phyloP scores from a whole-genome alignment of 176 grass and related monocot genomes.

The Eleusine indica region DNA sequence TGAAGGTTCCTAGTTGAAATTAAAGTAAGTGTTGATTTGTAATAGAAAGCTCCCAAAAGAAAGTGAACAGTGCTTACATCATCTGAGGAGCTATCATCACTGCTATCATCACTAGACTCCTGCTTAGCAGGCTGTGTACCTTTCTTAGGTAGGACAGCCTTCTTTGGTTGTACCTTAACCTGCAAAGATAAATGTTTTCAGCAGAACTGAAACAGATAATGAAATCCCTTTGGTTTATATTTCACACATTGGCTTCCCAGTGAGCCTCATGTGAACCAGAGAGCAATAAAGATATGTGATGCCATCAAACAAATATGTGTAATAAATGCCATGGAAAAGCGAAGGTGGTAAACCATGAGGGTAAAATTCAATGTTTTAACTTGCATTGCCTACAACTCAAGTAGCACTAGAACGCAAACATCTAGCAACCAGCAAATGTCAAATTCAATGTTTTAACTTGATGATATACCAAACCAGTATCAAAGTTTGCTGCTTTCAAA shows the following conservation, averaged over 20 bases:
- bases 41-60: not conserved
- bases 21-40: not conserved
- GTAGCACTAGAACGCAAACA: not conserved
- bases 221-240: not conserved
- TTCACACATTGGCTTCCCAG: not conserved
- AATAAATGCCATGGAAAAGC: not conserved
- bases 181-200: constrained; percentile 24
- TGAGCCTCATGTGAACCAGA: not conserved
- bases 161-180: constrained; percentile 66
- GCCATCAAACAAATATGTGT: not conserved
- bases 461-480: not conserved
- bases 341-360: not conserved
- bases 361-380: too few relatives aligned
- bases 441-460: not conserved
- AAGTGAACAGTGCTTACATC: constrained; percentile 51
- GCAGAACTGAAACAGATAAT: not conserved
- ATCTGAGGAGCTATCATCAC: constrained; percentile 74
- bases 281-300: not conserved
- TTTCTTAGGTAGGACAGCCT: constrained; percentile 55
- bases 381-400: not conserved
- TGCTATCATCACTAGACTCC: constrained; percentile 59
- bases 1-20: constrained; percentile 5
- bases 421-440: not conserved
- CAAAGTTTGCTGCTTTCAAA: not conserved
- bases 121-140: constrained; percentile 45